Evolutionary conservation across 768 basidiomycete genomes (phyloP), one percentile per base, ranked within the genome.

Genomic region (Hygrophoropsis aurantiaca): DNA sequence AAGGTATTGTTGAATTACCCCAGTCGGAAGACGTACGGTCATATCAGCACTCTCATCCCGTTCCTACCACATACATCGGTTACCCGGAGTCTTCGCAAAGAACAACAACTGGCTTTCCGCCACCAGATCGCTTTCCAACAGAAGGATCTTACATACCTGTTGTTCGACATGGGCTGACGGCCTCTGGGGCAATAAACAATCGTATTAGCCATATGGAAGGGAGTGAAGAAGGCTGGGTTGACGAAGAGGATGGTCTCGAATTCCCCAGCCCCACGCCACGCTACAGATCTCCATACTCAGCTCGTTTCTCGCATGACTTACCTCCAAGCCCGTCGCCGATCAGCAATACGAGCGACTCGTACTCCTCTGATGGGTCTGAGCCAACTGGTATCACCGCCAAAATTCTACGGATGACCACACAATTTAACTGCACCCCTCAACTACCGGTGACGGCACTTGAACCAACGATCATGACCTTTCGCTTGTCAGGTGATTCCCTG

Each of bases 11-110:
- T 52, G 58, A 57, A 41, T 25, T 40, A 41, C 47, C 53, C 35
- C 62, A 54, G 59, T 56, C 53, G 56, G 55, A 62, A 54, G 41
- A 54, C 51, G 57, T 57, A 55, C 63, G 56, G 51, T 51, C 64
- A 50, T 57, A 42, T 36, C 53, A 46, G 21, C 54, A 44, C 18
- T 41, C 37, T 46, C 30, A 42, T 8, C 40, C 51, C 19, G 54
- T 53, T 40, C 43, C 52, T n/a, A 37, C 27, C 15, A 41, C 50
- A 13, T 32, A 44, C 26, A 46, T 56, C 1, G 47, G 25, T 0
- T 67, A 64, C 40, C 65, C 65, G 2, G 63, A 60, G 36, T 66
- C 65, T 0, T 63, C 65, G 2, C 65, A 68, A 24, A 58, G 65
- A 21, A 57, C 67, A 23, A 60, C 61, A 2, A 59, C 66, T 2